phyloP scores from a whole-genome alignment of 352 stramenopile species.

The Thraustochytrium sp. region DNA sequence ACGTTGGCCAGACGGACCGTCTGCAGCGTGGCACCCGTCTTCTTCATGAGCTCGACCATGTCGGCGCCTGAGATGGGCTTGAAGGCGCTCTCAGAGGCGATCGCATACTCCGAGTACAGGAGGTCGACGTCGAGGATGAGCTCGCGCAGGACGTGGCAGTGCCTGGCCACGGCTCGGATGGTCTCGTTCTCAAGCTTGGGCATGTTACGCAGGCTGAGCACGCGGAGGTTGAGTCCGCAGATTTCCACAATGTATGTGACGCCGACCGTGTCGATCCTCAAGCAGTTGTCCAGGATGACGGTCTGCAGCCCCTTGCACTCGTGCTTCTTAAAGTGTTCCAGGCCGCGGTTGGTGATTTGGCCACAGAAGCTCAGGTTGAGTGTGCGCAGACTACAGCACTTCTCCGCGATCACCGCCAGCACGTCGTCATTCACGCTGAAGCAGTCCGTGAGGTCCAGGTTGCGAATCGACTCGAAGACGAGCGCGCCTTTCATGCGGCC shows the following conservation, averaged over 20 bases:
- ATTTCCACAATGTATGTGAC: not conserved
- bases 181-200: not conserved
- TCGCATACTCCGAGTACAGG: not conserved
- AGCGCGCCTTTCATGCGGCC: not conserved
- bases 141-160: not conserved
- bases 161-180: not conserved
- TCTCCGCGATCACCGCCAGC: not conserved
- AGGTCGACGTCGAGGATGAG: not conserved
- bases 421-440: not conserved
- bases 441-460: conserved; percentile 15
- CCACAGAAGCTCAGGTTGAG: conserved; percentile 28
- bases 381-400: not conserved
- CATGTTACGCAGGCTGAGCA: not conserved
- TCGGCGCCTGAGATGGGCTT: not conserved
- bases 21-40: not conserved
- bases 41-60: not conserved
- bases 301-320: not conserved
- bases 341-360: not conserved
- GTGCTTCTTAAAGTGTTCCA: not conserved
- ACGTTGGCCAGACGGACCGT: no score
- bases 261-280: not conserved
- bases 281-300: not conserved
- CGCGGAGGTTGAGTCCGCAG: not conserved
- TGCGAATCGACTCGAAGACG: not conserved
- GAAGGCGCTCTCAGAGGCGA: not conserved